Conservation (phyloP, 108 stramenopile genomes). For the Pseudonitzschia pungens region DNA sequence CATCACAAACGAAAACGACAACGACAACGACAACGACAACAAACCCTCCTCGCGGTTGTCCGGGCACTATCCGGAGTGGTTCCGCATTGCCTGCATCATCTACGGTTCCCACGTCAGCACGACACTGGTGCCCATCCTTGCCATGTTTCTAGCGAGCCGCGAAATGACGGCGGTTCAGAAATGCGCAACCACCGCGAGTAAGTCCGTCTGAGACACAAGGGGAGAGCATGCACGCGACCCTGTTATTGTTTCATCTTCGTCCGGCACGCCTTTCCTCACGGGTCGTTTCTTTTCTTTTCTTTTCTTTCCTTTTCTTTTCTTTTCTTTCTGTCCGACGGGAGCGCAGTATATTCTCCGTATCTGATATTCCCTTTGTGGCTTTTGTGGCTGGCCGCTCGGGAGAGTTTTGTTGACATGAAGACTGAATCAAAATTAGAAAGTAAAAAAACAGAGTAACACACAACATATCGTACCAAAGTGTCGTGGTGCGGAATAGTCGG, state of each 20-base stretch:
- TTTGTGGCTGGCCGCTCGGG: conserved; percentile 31
- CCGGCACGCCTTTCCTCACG: background rate
- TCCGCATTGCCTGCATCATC: conserved; percentile 39
- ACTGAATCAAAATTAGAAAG: background rate
- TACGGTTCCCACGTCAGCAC: conserved; percentile 76
- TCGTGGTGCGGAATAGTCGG: background rate
- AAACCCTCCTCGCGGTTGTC: background rate
- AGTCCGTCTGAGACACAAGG: no score
- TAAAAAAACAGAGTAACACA: background rate
- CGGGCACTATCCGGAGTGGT: conserved; percentile 33
- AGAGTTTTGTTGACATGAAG: conserved; percentile 16
- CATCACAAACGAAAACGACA: background rate
- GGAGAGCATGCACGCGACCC: background rate
- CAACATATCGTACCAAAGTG: background rate
- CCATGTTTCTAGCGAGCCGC: conserved; percentile 30
- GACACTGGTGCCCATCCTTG: conserved; percentile 77
- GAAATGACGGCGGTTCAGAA: conserved; percentile 52
- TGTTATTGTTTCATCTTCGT: no score
- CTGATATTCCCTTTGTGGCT: conserved; percentile 70
- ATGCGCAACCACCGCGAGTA: conserved; percentile 21
- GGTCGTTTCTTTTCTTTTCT: background rate
- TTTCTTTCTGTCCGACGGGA: conserved; percentile 25
- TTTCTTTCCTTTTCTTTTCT: background rate
- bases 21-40: background rate
- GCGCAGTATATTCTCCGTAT: conserved; percentile 69